Evolutionary conservation across 192 early-diverging fungal species (phyloP).

Genomic region (Coemansia aciculifera): DNA sequence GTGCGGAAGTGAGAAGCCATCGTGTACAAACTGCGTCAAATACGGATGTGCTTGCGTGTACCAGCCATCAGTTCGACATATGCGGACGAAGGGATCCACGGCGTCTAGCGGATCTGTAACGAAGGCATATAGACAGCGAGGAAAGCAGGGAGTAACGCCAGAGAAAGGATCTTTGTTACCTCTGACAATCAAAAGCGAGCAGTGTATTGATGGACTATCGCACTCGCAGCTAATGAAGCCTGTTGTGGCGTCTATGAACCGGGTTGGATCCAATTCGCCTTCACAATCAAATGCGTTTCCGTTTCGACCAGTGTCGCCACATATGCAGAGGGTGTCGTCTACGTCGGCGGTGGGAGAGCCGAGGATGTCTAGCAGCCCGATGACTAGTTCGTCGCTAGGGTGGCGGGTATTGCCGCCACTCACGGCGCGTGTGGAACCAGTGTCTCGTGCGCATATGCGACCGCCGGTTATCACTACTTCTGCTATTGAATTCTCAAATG

Average conservation of each 20-base stretch:
- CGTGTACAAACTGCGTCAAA: slow-evolving; percentile 48
- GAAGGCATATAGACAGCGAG: slow-evolving; percentile 18
- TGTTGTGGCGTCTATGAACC: slow-evolving; percentile 14
- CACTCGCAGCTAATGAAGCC: slow-evolving; percentile 47
- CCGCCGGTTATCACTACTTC: not conserved
- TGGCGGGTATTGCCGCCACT: slow-evolving; percentile 34
- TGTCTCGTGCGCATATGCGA: not conserved
- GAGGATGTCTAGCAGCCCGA: slow-evolving; percentile 22
- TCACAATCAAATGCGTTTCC: not conserved
- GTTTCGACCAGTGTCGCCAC: slow-evolving; percentile 1
- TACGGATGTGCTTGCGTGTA: slow-evolving; percentile 42
- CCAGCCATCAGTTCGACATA: slow-evolving; percentile 38
- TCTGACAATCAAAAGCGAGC: not conserved
- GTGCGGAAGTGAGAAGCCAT: slow-evolving; percentile 52
- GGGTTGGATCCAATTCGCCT: slow-evolving; percentile 3
- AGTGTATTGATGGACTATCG: slow-evolving; percentile 21
- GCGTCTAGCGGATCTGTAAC: slow-evolving; percentile 10
- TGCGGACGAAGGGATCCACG: slow-evolving; percentile 18
- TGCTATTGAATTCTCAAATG: not conserved
- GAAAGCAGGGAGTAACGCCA: not conserved
- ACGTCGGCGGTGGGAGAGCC: not conserved
- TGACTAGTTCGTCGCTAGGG: slow-evolving; percentile 1
- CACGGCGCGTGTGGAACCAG: not conserved
- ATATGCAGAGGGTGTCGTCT: not conserved
- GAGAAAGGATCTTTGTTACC: not conserved